Percentiles rank a stretch among this genome's conserved stretches.
Evolutionary conservation across 345 rosid genomes (phyloP).

Genomic region (Carallia brachiata): DNA sequence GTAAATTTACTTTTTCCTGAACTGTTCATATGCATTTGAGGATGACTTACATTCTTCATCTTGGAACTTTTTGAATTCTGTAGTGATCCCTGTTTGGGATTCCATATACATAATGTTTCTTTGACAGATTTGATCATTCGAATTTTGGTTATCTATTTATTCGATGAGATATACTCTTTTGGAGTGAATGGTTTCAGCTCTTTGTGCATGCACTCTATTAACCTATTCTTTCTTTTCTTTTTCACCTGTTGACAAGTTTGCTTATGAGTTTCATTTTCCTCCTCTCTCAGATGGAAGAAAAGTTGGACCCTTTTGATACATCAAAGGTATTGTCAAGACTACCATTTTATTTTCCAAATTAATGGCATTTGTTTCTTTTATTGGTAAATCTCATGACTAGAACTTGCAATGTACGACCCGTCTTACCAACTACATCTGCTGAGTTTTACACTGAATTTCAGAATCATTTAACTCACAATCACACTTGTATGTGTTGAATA

Average conservation of each 20-base stretch:
- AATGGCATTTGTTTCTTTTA: background rate
- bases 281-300: constrained; percentile 62
- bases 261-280: constrained; percentile 13
- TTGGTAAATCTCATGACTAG: background rate
- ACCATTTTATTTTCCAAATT: background rate
- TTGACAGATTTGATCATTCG: too few relatives aligned
- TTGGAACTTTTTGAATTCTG: too few relatives aligned
- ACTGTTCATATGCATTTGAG: too few relatives aligned
- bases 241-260: constrained; percentile 4
- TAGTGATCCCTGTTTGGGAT: too few relatives aligned
- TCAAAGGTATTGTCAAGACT: constrained; percentile 44
- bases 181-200: too few relatives aligned
- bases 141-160: too few relatives aligned
- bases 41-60: too few relatives aligned
- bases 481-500: background rate
- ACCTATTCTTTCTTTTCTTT: background rate
- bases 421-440: constrained; percentile 1
- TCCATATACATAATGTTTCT: too few relatives aligned
- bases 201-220: background rate
- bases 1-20: too few relatives aligned
- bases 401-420: background rate
- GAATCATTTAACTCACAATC: background rate
- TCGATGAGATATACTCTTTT: too few relatives aligned
- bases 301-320: constrained; percentile 52
- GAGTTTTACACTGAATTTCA: background rate